Conservation (phyloP, 2,329 filamentous ascomycete species). For the Plectosphaerella plurivora region DNA sequence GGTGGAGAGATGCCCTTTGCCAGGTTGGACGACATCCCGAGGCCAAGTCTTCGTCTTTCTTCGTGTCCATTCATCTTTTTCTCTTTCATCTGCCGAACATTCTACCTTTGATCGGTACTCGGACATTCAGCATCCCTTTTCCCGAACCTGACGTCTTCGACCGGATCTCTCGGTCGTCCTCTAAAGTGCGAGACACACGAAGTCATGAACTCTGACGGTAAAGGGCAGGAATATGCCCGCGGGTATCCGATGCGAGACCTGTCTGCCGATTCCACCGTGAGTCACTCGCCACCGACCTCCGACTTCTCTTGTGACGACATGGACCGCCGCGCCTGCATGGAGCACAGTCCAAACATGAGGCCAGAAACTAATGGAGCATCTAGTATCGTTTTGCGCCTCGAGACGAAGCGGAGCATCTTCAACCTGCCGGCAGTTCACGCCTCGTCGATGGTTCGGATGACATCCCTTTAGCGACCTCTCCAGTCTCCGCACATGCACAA, state of each 20-base stretch:
- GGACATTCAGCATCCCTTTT: background rate
- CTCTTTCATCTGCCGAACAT: background rate
- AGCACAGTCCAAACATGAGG: no score
- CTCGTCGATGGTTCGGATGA: slow-evolving; percentile 57
- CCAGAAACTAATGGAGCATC: background rate
- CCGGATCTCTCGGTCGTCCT: no score
- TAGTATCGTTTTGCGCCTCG: slow-evolving; percentile 55
- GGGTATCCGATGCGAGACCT: background rate
- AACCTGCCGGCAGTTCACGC: slow-evolving; percentile 18
- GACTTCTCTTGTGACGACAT: no score
- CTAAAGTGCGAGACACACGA: no score
- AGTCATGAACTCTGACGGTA: background rate
- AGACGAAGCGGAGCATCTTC: slow-evolving; percentile 52
- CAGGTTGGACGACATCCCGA: no score
- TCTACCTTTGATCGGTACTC: background rate
- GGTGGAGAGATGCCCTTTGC: no score
- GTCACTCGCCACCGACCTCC: background rate
- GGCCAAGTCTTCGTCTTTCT: background rate
- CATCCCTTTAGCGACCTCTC: slow-evolving; percentile 58
- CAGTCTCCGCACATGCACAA: slow-evolving; percentile 71
- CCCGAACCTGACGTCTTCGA: background rate
- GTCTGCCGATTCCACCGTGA: background rate
- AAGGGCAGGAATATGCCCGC: background rate
- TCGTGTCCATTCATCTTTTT: background rate
- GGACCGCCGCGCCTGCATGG: no score